A percentile compares a stretch with the other conserved stretches of the same genome.
phyloP scores from a whole-genome alignment of 2,329 filamentous ascomycete species.

The Sordariomycetes sp. region DNA sequence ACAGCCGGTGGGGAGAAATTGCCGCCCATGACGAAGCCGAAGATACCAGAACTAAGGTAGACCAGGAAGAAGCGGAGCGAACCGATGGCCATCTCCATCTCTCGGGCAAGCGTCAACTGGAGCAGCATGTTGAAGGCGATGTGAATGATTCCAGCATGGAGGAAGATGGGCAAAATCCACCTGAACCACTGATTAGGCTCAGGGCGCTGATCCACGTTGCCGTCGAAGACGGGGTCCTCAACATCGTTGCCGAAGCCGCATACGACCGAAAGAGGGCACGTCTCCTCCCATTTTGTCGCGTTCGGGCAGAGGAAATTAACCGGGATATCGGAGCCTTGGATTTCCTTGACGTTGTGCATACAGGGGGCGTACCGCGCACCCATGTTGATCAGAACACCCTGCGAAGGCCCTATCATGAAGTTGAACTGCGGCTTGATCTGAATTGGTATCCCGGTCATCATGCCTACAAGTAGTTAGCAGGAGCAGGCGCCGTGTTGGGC shows the following conservation, averaged over 20 bases:
- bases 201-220: constrained; percentile 36
- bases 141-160: constrained; percentile 89
- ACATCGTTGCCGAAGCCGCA: constrained; percentile 75
- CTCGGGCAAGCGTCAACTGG: constrained; percentile 79
- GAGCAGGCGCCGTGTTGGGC: neutral
- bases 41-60: constrained; percentile 86
- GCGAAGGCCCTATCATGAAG: constrained; percentile 92
- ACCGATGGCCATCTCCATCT: constrained; percentile 89
- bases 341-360: constrained; percentile 73
- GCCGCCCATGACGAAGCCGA: constrained; percentile 88
- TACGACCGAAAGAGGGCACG: constrained; percentile 67
- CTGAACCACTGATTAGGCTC: constrained; percentile 92
- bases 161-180: constrained; percentile 91
- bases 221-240: constrained; percentile 55
- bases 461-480: constrained; percentile 33
- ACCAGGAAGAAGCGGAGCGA: constrained; percentile 81
- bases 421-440: constrained; percentile 82
- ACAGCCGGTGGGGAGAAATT: constrained; percentile 82
- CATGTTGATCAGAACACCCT: constrained; percentile 91
- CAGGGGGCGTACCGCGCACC: constrained; percentile 86
- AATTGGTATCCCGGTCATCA: constrained; percentile 70
- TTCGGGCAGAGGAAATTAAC: constrained; percentile 76
- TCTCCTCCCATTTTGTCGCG: constrained; percentile 36
- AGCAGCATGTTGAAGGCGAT: constrained; percentile 93
- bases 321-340: constrained; percentile 40